A percentile compares a stretch with the other conserved stretches of the same genome.
Evolutionary conservation across 805 yeast genomes (phyloP).

Genomic region (Saturnispora ahearnii): DNA sequence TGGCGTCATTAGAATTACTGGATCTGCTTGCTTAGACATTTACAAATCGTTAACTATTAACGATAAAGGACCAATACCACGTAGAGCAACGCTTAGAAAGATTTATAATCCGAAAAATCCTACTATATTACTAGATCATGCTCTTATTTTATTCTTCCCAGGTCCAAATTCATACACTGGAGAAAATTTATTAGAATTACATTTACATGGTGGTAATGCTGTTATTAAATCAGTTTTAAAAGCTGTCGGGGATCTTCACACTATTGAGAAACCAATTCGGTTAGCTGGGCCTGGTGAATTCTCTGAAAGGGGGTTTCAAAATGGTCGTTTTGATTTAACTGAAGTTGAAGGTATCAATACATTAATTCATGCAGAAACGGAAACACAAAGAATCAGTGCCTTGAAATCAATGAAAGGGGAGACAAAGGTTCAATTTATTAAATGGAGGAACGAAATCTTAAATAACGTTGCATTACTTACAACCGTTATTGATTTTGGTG

Average conservation of each 20-base stretch:
- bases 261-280: constrained; percentile 42
- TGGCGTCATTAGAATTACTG: constrained; percentile 77
- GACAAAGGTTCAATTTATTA: constrained; percentile 41
- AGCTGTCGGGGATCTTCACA: constrained; percentile 49
- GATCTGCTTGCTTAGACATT: constrained; percentile 46
- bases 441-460: constrained; percentile 64
- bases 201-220: constrained; percentile 89
- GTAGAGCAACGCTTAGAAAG: constrained; percentile 51
- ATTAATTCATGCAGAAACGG: constrained; percentile 90
- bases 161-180: constrained; percentile 85
- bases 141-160: constrained; percentile 58
- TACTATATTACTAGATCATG: constrained; percentile 56
- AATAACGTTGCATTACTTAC: constrained; percentile 65
- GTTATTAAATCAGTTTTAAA: constrained; percentile 59
- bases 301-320: constrained; percentile 75
- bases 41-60: constrained; percentile 38
- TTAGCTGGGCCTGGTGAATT: constrained; percentile 94
- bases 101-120: constrained; percentile 29
- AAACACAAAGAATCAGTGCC: constrained; percentile 71
- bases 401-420: constrained; percentile 65
- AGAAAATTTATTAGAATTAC: constrained; percentile 84
- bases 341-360: constrained; percentile 87
- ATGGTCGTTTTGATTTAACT: constrained; percentile 76
- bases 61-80: constrained; percentile 33
- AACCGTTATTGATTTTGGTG: constrained; percentile 91